Percentiles rank a stretch among this genome's conserved stretches.
These are phyloP conservation scores for Lithospermum erythrorhizon DNA, from an alignment of 257 asterid genomes.

Conservation along the genomic window DNA sequence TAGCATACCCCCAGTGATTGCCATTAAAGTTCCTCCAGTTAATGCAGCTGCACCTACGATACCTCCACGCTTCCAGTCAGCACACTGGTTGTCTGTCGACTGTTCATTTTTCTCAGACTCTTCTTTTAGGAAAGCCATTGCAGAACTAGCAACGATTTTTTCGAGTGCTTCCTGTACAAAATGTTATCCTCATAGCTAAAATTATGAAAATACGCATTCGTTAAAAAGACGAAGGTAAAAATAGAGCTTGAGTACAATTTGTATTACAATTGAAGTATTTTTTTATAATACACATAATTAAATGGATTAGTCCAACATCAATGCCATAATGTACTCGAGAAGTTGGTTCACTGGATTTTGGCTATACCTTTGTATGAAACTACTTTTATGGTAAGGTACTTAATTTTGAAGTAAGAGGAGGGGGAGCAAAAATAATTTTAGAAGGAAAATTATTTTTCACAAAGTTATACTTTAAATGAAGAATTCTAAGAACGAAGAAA, in stretches of 20 bases:
- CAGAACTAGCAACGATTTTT: conserved; percentile 82
- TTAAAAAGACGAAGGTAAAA: not conserved
- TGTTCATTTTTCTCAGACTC: conserved; percentile 40
- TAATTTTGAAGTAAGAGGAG: no score
- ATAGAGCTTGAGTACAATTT: not conserved
- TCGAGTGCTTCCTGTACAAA: conserved; percentile 76
- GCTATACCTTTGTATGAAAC: no score
- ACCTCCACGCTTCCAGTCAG: conserved; percentile 89
- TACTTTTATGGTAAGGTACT: no score
- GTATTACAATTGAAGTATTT: not conserved
- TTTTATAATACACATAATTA: not conserved
- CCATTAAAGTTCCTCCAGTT: conserved; percentile 97
- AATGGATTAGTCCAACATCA: not conserved
- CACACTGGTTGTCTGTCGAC: conserved; percentile 54
- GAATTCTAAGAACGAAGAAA: no score
- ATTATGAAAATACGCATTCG: not conserved
- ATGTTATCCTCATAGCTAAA: conserved; percentile 3
- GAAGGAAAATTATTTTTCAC: no score
- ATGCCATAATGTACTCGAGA: not conserved
- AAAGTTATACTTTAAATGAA: no score
- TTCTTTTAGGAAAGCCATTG: conserved; percentile 73
- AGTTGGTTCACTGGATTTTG: not conserved
- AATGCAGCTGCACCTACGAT: conserved; percentile 97
- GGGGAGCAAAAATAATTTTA: no score
- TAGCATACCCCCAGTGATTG: conserved; percentile 76